A percentile compares a stretch with the other conserved stretches of the same genome.
Evolutionary conservation across 306 rosid genomes (phyloP).

Genomic region (Luffa acutangula): DNA sequence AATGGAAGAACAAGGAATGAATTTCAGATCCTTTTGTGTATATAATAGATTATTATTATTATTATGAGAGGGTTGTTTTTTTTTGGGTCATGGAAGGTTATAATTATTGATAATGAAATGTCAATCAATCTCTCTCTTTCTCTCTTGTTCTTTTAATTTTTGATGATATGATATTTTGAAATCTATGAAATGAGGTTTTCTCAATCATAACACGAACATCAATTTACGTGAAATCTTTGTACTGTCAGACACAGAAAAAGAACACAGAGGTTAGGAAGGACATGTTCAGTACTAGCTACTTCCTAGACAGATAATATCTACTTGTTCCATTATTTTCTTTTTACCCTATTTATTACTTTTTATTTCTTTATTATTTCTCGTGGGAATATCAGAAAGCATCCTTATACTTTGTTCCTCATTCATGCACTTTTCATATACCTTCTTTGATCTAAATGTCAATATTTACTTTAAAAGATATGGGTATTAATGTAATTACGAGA

Average conservation of each 20-base stretch:
- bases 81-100: background rate
- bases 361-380: background rate
- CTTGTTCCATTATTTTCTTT: background rate
- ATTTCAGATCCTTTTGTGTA: background rate
- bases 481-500: too few relatives aligned
- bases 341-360: background rate
- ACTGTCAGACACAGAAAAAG: background rate
- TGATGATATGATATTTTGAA: background rate
- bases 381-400: background rate
- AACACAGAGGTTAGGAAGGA: background rate
- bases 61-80: background rate
- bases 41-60: background rate
- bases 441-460: too few relatives aligned
- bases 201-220: background rate
- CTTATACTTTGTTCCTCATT: background rate
- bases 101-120: background rate
- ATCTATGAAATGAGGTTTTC: background rate
- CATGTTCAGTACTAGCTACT: background rate
- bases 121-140: background rate
- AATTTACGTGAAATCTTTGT: constrained; percentile 10
- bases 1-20: background rate
- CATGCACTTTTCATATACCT: background rate
- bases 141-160: background rate
- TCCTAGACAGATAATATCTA: background rate
- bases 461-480: too few relatives aligned